phyloP scores from a whole-genome alignment of 202 grass and related monocot genomes.

The Hordeum pubiflorum region DNA sequence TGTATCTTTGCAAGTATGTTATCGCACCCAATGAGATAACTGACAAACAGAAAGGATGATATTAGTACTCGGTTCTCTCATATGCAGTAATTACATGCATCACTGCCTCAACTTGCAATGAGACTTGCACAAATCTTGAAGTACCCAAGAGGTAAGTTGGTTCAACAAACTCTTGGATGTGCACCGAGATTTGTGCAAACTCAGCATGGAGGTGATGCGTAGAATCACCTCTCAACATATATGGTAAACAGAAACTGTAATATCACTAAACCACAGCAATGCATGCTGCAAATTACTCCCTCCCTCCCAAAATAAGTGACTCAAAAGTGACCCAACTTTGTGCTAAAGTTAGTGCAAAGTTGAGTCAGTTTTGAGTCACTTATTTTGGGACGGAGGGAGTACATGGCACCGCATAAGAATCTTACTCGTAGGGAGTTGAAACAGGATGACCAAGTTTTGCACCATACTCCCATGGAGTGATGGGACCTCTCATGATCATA shows the following conservation, averaged over 20 bases:
- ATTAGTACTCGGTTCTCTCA: conserved; percentile 16
- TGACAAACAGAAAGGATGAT: conserved; percentile 22
- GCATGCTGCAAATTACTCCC: conserved; percentile 26
- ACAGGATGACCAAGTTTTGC: conserved; percentile 76
- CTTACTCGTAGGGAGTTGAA: conserved; percentile 95
- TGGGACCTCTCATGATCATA: conserved; percentile 94
- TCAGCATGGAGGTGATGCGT: not conserved
- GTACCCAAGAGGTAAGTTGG: not conserved
- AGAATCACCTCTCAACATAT: conserved; percentile 6
- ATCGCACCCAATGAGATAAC: conserved; percentile 92
- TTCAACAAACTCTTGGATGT: not conserved
- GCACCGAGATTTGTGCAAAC: not conserved
- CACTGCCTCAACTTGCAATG: not conserved
- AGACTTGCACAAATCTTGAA: conserved; percentile 15
- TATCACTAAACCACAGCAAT: not conserved
- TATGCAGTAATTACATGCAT: not conserved
- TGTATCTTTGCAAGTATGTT: conserved; percentile 93
- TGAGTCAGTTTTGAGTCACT: no score
- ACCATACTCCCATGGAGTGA: conserved; percentile 97
- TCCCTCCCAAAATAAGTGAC: no score
- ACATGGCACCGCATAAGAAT: conserved; percentile 14
- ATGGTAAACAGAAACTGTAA: not conserved
- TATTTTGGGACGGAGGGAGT: no score
- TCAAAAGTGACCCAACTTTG: no score
- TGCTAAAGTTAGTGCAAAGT: no score